Conservation (phyloP, 2,329 filamentous ascomycete genomes). For the Colletotrichum liriopes region DNA sequence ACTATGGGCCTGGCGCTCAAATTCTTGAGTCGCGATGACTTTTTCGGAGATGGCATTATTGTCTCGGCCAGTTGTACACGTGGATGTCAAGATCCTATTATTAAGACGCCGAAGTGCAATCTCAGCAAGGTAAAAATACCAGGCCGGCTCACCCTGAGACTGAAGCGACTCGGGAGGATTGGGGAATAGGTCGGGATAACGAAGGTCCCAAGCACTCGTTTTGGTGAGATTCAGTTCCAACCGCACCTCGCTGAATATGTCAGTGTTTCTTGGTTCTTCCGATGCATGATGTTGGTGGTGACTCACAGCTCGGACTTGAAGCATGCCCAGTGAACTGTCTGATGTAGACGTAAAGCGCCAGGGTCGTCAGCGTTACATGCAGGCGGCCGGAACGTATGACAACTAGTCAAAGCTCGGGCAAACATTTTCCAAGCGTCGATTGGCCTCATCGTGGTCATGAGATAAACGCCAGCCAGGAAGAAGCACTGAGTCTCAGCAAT, state of each 20-base stretch:
- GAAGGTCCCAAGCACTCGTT: conserved; percentile 45
- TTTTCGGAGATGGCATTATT: conserved; percentile 1
- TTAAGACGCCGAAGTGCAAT: conserved; percentile 42
- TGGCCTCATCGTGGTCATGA: conserved; percentile 42
- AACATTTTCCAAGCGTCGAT: conserved; percentile 44
- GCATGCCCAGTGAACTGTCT: conserved; percentile 49
- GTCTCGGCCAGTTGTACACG: conserved; percentile 24
- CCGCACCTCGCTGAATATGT: conserved; percentile 42
- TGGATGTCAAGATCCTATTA: conserved; percentile 26
- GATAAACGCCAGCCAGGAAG: conserved; percentile 43
- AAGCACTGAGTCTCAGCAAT: conserved; percentile 38
- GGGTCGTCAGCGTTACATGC: neutral
- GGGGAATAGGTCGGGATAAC: conserved; percentile 45
- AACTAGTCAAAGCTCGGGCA: conserved; percentile 41
- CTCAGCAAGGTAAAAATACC: conserved; percentile 47
- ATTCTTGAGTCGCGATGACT: conserved; percentile 9
- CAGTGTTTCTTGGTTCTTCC: neutral
- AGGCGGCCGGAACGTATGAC: conserved; percentile 20
- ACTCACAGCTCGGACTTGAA: conserved; percentile 47
- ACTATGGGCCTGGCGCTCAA: conserved; percentile 34
- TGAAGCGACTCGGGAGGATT: conserved; percentile 42
- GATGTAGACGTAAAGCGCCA: conserved; percentile 23
- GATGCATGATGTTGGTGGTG: neutral
- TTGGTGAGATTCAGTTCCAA: conserved; percentile 45
- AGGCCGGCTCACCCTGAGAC: conserved; percentile 39